Conservation (phyloP, 2,329 filamentous ascomycete genomes). For the Aspergillus intermedius region DNA sequence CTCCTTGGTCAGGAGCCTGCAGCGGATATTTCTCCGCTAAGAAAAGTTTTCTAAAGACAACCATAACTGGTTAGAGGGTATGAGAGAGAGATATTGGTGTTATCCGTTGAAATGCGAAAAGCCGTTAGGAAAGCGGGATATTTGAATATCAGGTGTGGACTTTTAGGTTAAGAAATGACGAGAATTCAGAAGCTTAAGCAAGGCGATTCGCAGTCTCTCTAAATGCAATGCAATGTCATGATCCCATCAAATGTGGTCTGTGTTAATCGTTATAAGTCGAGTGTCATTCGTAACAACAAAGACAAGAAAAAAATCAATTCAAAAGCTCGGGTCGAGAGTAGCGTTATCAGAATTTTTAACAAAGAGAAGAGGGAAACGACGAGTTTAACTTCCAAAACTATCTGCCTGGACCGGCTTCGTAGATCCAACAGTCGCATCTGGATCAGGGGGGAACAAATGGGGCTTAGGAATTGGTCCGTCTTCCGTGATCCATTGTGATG, state of each 20-base stretch:
- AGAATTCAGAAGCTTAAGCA: too few species aligned
- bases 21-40: constrained; percentile 18
- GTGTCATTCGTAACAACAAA: not conserved
- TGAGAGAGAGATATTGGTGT: not conserved
- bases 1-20: constrained; percentile 7
- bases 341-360: not conserved
- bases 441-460: constrained; percentile 6
- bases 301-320: not conserved
- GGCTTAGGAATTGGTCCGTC: constrained; percentile 8
- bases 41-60: constrained; percentile 30
- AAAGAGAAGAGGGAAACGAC: constrained; percentile 3
- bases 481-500: constrained; percentile 7
- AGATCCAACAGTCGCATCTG: constrained; percentile 14
- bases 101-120: constrained; percentile 1
- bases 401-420: constrained; percentile 3
- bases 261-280: too few species aligned
- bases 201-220: too few species aligned
- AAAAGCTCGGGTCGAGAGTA: not conserved
- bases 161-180: too few species aligned
- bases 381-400: not conserved
- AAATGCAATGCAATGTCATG: too few species aligned
- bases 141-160: not conserved
- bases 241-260: too few species aligned
- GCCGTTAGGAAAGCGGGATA: not conserved
- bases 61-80: constrained; percentile 20